Percentiles rank a stretch among this genome's conserved stretches.
These are phyloP conservation scores for Rosa persica DNA, from an alignment of 306 rosid genomes.

Conservation along the genomic window DNA sequence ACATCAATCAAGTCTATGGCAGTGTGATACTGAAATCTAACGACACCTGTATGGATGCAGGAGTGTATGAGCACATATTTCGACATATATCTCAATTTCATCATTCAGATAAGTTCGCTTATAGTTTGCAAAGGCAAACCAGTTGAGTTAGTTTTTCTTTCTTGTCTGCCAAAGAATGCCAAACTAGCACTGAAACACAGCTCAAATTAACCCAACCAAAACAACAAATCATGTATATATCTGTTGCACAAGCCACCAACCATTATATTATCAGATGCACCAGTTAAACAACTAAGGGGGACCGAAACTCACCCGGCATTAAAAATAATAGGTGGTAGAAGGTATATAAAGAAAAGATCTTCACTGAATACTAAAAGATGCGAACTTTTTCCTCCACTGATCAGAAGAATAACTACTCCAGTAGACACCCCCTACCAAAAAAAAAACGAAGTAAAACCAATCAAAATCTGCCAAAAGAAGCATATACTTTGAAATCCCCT, in stretches of 20 bases:
- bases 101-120: not conserved
- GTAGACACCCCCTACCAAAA: constrained; percentile 72
- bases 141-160: not conserved
- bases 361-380: constrained; percentile 91
- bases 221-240: not conserved
- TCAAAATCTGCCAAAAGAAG: not conserved
- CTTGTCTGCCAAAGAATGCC: not conserved
- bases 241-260: not conserved
- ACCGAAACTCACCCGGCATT: constrained; percentile 77
- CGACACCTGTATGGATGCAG: not conserved
- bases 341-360: constrained; percentile 91
- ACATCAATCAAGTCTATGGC: not conserved
- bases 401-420: constrained; percentile 70
- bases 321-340: constrained; percentile 95
- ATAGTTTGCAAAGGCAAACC: not conserved
- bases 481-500: not conserved
- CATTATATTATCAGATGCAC: constrained; percentile 5
- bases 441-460: constrained; percentile 26
- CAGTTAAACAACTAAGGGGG: not conserved
- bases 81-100: not conserved
- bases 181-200: not conserved
- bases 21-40: not conserved
- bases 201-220: not conserved
- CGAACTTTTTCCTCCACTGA: constrained; percentile 82
- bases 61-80: not conserved